Base-by-base conservation (phyloP, 2,329 filamentous ascomycete genomes). In the Penicillium sp. region DNA sequence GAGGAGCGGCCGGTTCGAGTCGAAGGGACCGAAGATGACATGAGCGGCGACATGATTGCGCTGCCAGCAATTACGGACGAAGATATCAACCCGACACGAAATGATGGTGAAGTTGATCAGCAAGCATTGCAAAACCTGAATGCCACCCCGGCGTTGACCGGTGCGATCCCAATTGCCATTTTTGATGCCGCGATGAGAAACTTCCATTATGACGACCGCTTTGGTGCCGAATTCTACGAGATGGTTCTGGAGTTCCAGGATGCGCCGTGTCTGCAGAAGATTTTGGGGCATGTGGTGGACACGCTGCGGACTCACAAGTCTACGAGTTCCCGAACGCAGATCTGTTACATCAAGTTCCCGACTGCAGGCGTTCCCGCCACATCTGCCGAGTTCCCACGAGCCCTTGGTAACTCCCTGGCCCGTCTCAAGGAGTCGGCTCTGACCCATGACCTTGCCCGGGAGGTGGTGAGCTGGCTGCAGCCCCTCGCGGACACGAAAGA, bases 131-230 rank as follows among this genome's bases (percentile, higher is more conserved):
- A 89, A 70, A 87, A 86, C 62, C 77, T 90, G 15, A 84, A 84
- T 39, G 80, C 83, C 58, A 94, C 92, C 50, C 92, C 94, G 4
- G 92, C 92, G 10, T 83, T 97, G 63, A 91, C 90, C 61, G 95
- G 95, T n/a, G 95, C 92, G 15, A 96, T 99, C 66, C 93, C 95
- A 1, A 85, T 92, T 57, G 92, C 94, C 41, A 91, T 99, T 50
- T 97, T 96, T 71, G 92, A 96, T 70, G 87, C 91, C 22, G 89
- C 92, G 5, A 87, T 88, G 79, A 91, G 90, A 74, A 88, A 96
- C 69, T 85, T 90, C 54, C 87, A 90, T 65, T 87, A 88, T 73
- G 85, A 84, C 60, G 77, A 87, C 1, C 79, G 81, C 0, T 82
- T 92, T 6, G 91, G 87, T 3, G 87, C 89, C 69, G 79, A 84